phyloP scores from a whole-genome alignment of 345 rosid species.

The Barbarea vulgaris region DNA sequence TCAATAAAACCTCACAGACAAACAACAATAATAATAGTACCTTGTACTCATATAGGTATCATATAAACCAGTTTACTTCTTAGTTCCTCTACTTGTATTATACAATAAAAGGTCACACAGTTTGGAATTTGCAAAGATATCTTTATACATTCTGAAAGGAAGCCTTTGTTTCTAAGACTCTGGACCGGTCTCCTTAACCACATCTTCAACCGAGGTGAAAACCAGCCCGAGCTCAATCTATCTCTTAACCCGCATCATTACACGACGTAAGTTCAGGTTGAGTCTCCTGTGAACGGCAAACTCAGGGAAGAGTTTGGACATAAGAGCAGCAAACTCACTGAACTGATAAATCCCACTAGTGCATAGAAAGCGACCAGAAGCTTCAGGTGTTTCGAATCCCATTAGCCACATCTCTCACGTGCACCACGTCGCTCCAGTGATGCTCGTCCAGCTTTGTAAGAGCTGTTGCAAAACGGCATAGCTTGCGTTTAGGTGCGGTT shows the following conservation, averaged over 20 bases:
- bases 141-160: conserved; percentile 37
- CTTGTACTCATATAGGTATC: conserved; percentile 23
- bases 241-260: conserved; percentile 74
- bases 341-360: conserved; percentile 80
- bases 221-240: conserved; percentile 60
- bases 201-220: conserved; percentile 69
- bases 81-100: conserved; percentile 15
- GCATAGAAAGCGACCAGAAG: conserved; percentile 78
- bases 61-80: neutral
- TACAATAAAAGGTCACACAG: conserved; percentile 22
- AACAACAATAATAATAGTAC: neutral
- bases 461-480: conserved; percentile 64
- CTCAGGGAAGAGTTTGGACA: conserved; percentile 67
- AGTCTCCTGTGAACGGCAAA: conserved; percentile 71
- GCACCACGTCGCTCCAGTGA: conserved; percentile 81
- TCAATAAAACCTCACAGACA: conserved; percentile 17
- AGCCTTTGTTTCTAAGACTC: conserved; percentile 63
- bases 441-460: conserved; percentile 68
- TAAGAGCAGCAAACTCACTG: conserved; percentile 62
- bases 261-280: conserved; percentile 63
- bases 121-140: neutral
- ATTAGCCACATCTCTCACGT: conserved; percentile 76
- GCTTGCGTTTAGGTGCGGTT: conserved; percentile 78
- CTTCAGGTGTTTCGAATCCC: conserved; percentile 57
- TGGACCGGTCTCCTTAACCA: conserved; percentile 63